Percentiles rank a stretch among this genome's conserved stretches.
These are phyloP conservation scores for Gracilaria caudata DNA, from an alignment of 23 red algal genomes.

Conservation along the genomic window DNA sequence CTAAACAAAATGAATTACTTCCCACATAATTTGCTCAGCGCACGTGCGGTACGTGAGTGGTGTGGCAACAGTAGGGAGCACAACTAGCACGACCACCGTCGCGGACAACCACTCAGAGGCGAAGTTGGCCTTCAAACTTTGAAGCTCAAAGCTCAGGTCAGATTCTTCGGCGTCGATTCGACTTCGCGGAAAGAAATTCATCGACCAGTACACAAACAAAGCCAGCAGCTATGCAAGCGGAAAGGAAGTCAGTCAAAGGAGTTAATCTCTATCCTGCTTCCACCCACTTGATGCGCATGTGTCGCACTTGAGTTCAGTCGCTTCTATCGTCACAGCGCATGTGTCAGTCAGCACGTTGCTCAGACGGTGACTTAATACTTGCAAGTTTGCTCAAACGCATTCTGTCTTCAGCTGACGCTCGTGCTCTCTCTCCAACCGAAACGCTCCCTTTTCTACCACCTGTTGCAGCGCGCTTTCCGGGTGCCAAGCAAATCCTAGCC, in stretches of 20 bases:
- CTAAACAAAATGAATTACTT: too few species aligned
- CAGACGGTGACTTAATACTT: background rate
- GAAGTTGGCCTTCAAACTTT: too few species aligned
- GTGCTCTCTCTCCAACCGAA: background rate
- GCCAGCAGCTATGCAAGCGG: background rate
- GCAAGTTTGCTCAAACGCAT: background rate
- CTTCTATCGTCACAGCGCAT: background rate
- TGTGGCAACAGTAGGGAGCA: too few species aligned
- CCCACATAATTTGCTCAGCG: too few species aligned
- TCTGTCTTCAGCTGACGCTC: background rate
- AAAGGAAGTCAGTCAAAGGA: background rate
- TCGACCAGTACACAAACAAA: background rate
- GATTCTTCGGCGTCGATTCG: too few species aligned
- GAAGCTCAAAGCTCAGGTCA: too few species aligned
- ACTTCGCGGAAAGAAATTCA: too few species aligned
- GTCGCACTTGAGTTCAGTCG: slow-evolving; percentile 10
- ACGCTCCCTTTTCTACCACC: background rate
- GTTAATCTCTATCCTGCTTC: background rate
- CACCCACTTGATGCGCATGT: background rate
- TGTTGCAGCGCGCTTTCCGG: slow-evolving; percentile 6
- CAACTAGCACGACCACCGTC: too few species aligned
- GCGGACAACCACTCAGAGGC: too few species aligned
- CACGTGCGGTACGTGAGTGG: too few species aligned
- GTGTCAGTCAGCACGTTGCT: background rate
- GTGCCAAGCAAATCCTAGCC: slow-evolving; percentile 74